Base-by-base conservation (phyloP, 208 protist genomes). In the Naegleria lovaniensis region DNA sequence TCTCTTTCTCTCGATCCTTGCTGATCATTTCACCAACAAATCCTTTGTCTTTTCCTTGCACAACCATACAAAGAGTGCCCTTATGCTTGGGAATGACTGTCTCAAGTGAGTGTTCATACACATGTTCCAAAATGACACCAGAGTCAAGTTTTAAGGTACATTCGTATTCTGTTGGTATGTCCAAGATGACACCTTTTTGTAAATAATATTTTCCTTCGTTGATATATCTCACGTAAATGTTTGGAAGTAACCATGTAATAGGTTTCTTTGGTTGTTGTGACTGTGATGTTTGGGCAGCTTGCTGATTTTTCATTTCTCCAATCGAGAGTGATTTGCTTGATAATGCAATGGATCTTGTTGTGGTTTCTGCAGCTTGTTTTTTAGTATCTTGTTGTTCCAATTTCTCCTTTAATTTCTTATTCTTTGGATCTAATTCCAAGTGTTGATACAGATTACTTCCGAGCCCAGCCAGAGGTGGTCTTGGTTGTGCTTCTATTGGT, bases 151-250 rank as follows among this genome's bases (percentile, higher is more conserved):
- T 29, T 40, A 89, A 5, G 0, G n/a, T 89, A 25, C 85, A 89
- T 22, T 55, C 11, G 25, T 38, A 67, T 38, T 2, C 5, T 38
- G 39, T 25, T 41, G 85, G 85, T 19, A 89, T 41, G 39, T 89
- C 85, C 5, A 41, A 19, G 19, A 89, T n/a, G 39, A 89, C 13
- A 33, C n/a, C 85, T 40, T 89, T 89, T 9, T 38, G 22, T 19
- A 51, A 51, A 40, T 67, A 89, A 89, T 89, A 40, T 89, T 67
- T 89, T 25, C 85, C 85, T 29, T 89, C 39, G 25, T 48, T 39
- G 19, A 89, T 75, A 41, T 48, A 51, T 67, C 85, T 55, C 7
- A 89, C 85, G 11, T 40, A 33, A 0, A 89, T 13, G 7, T 29
- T 22, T 67, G 85, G 85, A 41, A 58, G 11, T 9, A 89, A 0